Base-by-base conservation (phyloP, 2,329 filamentous ascomycete species). In the Aspergillus tanneri region DNA sequence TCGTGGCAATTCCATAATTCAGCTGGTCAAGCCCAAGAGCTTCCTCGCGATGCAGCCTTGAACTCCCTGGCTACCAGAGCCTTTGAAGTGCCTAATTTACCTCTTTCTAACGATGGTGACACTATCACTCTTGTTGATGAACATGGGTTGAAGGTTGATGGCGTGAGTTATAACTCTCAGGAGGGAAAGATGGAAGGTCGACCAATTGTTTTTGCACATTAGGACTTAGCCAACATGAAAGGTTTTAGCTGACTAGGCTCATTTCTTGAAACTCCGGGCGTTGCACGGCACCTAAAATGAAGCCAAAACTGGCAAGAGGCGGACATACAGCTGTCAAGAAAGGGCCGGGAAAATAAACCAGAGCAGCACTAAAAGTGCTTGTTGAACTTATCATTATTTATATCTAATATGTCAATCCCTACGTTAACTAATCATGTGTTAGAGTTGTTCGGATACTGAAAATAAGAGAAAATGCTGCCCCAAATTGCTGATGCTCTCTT, bases 41-140 rank as follows among this genome's bases (percentile, higher is more conserved):
- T 56, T 7, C 47, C 53, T 16, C 14, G 14, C 2, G 25, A 49
- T 42, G 45, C 48, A 27, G 34, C 18, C 10, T 49, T 55, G 23
- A 36, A 37, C 27, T 39, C 47, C 9, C 47, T n/a, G 18, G 42
- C 43, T 35, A 49, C 22, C 28, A 28, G 27, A 23, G 18, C 5
- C 19, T 55, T 49, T 18, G 48, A 44, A 10, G 9, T 53, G 25
- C n/a, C 47, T n/a, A 11, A 46, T 22, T 43, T 43, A 8, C 32
- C 34, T n/a, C 35, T 56, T 10, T 50, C 44, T n/a, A 37, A 27
- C 1, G 9, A 50, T 5, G 54, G 52, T 3, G 54, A 54, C 35
- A 54, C 38, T 12, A 54, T 56, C n/a, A 56, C 54, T 5, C 41
- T 56, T 3, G 18, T 54, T 14, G 45, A 56, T 46, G 41, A 50